Evolutionary conservation across 192 early-diverging fungal species (phyloP).

Genomic region (Backusella westeae): DNA sequence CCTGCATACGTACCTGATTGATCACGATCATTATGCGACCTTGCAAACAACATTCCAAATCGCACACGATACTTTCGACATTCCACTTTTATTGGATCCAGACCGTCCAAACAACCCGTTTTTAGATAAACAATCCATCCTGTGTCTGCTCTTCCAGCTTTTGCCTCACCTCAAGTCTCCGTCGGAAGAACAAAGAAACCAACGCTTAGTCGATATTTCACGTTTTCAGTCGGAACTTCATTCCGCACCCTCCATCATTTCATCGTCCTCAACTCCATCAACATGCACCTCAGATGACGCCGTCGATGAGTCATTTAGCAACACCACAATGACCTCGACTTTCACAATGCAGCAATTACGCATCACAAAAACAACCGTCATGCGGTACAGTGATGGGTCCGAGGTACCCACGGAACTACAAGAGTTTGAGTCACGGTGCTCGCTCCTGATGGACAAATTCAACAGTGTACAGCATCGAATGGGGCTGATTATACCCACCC

Average conservation of each 20-base stretch:
- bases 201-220: background rate
- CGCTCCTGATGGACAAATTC: background rate
- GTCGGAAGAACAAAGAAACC: background rate
- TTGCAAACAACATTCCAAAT: constrained; percentile 9
- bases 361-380: constrained; percentile 15
- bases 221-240: background rate
- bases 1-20: background rate
- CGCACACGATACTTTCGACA: background rate
- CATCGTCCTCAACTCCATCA: background rate
- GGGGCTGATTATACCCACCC: constrained; percentile 13
- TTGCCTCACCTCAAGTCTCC: background rate
- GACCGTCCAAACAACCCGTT: background rate
- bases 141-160: background rate
- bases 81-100: constrained; percentile 16
- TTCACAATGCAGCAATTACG: constrained; percentile 16
- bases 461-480: constrained; percentile 5
- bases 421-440: constrained; percentile 14
- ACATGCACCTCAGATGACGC: background rate
- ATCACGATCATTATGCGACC: background rate
- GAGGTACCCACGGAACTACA: constrained; percentile 7
- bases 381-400: background rate
- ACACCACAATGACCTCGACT: constrained; percentile 16
- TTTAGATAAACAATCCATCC: background rate
- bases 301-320: background rate
- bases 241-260: background rate